Conservation (phyloP, 495 filamentous ascomycete genomes). For the Talaromyces ruber region DNA sequence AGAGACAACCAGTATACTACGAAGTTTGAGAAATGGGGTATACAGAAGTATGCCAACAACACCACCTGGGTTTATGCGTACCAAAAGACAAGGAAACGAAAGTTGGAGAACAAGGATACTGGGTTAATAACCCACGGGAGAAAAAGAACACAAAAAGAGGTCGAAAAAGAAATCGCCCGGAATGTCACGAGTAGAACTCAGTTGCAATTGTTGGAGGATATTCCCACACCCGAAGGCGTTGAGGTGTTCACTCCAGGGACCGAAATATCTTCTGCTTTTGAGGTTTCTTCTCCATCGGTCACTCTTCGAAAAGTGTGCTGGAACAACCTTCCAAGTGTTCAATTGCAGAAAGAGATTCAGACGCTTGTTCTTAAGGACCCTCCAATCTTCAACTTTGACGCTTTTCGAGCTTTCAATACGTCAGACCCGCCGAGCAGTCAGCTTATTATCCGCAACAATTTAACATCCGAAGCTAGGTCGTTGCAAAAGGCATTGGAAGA, state of each 20-base stretch:
- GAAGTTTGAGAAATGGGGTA: background rate
- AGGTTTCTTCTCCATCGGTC: too few relatives aligned
- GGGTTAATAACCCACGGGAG: background rate
- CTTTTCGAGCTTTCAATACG: background rate
- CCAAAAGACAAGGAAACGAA: background rate
- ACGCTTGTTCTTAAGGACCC: background rate
- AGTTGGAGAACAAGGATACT: background rate
- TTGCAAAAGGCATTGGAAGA: background rate
- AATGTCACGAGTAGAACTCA: background rate
- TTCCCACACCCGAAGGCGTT: constrained; percentile 1
- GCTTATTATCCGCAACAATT: background rate
- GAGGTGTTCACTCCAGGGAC: background rate
- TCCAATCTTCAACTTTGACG: background rate
- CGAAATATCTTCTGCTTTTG: background rate
- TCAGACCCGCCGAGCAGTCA: background rate
- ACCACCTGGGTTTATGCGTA: background rate
- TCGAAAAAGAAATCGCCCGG: constrained; percentile 2
- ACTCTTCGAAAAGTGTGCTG: background rate
- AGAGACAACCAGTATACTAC: constrained; percentile 2
- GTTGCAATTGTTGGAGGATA: background rate
- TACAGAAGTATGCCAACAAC: background rate
- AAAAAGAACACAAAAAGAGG: background rate
- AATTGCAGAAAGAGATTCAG: background rate
- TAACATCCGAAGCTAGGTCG: background rate
- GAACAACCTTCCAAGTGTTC: constrained; percentile 1